phyloP scores from a whole-genome alignment of 768 basidiomycete genomes.

The Ephemerocybe angulata region DNA sequence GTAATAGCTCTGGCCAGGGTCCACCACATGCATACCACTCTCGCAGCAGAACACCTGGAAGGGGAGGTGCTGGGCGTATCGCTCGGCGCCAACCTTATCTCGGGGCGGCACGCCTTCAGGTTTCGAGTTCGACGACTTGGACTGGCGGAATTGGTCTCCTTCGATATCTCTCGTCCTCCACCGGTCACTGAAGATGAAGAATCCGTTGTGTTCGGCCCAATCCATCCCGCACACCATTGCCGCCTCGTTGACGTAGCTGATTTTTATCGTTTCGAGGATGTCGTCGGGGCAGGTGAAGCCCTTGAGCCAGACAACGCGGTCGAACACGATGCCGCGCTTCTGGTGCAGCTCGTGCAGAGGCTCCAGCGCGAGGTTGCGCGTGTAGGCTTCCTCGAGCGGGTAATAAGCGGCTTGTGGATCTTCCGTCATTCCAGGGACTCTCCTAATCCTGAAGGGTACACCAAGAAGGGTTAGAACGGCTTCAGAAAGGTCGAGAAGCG shows the following conservation, averaged over 20 bases:
- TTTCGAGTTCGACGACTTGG: slow-evolving; percentile 81
- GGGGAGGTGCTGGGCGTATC: slow-evolving; percentile 89
- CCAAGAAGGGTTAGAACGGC: slow-evolving; percentile 91
- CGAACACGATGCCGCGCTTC: slow-evolving; percentile 77
- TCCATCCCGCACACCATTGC: slow-evolving; percentile 99
- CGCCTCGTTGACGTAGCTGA: slow-evolving; percentile 86
- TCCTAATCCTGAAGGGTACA: slow-evolving; percentile 86
- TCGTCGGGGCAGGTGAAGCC: slow-evolving; percentile 99
- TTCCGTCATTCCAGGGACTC: slow-evolving; percentile 90
- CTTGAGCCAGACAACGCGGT: slow-evolving; percentile 94
- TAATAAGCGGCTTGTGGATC: slow-evolving; percentile 90
- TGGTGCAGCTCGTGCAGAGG: slow-evolving; percentile 80
- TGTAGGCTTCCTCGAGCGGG: slow-evolving; percentile 91
- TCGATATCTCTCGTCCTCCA: slow-evolving; percentile 98
- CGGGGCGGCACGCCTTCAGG: slow-evolving; percentile 90
- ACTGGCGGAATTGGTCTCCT: slow-evolving; percentile 97
- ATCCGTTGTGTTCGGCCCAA: slow-evolving; percentile 96
- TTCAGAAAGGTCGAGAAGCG: slow-evolving; percentile 91
- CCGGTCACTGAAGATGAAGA: slow-evolving; percentile 98
- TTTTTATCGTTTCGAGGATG: slow-evolving; percentile 91
- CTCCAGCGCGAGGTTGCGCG: slow-evolving; percentile 88
- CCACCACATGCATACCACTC: slow-evolving; percentile 94
- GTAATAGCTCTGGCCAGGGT: slow-evolving; percentile 95
- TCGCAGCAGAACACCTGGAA: slow-evolving; percentile 99
- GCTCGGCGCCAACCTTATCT: slow-evolving; percentile 72